Percentiles rank a stretch among this genome's conserved stretches.
phyloP scores from a whole-genome alignment of 495 filamentous ascomycete genomes.

The Jackrogersella minutella region DNA sequence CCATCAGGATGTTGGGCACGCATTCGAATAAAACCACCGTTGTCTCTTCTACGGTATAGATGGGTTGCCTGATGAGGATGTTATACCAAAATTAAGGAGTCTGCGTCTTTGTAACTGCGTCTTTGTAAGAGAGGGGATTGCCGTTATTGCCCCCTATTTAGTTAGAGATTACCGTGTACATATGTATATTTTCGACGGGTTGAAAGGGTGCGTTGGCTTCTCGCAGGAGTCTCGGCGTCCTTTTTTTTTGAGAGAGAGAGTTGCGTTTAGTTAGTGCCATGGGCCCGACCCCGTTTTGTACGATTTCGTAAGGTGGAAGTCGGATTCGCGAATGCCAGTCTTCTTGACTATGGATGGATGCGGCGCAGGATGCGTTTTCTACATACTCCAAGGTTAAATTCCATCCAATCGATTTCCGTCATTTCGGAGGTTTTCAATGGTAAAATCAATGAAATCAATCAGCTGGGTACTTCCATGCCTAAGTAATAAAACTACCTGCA shows the following conservation, averaged over 20 bases:
- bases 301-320: slow-evolving; percentile 10
- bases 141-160: neutral
- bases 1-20: neutral
- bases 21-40: neutral
- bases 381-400: neutral
- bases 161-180: slow-evolving; percentile 40
- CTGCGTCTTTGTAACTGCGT: neutral
- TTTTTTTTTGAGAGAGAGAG: too few species aligned
- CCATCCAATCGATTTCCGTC: neutral
- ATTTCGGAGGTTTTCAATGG: too few species aligned
- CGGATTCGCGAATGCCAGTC: neutral
- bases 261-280: slow-evolving; percentile 22
- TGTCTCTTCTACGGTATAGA: neutral
- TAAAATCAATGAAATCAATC: too few species aligned
- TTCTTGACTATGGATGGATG: neutral
- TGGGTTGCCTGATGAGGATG: slow-evolving; percentile 10
- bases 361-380: neutral
- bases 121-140: neutral
- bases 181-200: slow-evolving; percentile 45
- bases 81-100: slow-evolving; percentile 15
- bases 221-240: slow-evolving; percentile 34
- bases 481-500: too few species aligned
- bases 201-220: slow-evolving; percentile 35
- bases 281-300: slow-evolving; percentile 1
- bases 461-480: too few species aligned